A percentile compares a stretch with the other conserved stretches of the same genome.
These are phyloP conservation scores for Populus hybrid DNA, from an alignment of 441 rosid genomes.

Conservation along the genomic window DNA sequence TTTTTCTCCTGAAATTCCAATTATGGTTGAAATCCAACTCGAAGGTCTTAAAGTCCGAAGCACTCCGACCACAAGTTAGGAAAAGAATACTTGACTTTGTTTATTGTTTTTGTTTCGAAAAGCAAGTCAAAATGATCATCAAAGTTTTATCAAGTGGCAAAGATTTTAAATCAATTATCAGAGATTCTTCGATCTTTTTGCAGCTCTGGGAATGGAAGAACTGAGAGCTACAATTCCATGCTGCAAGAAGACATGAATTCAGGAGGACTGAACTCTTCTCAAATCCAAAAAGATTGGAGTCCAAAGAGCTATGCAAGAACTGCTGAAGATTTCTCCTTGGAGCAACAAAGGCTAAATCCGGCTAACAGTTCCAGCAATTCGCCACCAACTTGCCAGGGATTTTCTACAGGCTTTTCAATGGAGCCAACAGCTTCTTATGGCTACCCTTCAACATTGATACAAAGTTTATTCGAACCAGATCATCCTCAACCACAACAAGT, in stretches of 20 bases:
- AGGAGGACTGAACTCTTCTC: constrained; percentile 37
- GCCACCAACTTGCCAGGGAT: constrained; percentile 23
- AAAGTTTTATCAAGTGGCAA: background rate
- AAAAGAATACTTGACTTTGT: constrained; percentile 14
- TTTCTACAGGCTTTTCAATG: constrained; percentile 22
- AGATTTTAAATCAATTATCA: background rate
- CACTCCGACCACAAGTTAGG: constrained; percentile 26
- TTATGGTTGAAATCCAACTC: constrained; percentile 9
- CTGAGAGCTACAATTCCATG: constrained; percentile 33
- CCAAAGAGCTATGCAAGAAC: constrained; percentile 34
- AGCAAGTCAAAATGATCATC: constrained; percentile 11
- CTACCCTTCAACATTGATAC: constrained; percentile 44
- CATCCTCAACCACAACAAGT: constrained; percentile 41
- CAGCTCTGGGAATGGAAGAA: constrained; percentile 35
- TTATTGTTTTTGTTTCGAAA: constrained; percentile 5
- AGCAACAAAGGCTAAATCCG: constrained; percentile 24
- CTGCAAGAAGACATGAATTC: constrained; percentile 49
- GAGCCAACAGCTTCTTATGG: constrained; percentile 38
- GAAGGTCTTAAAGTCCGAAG: constrained; percentile 20
- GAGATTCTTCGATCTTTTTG: background rate
- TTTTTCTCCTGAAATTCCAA: background rate
- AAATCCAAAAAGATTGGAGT: constrained; percentile 47
- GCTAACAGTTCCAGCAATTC: constrained; percentile 20
- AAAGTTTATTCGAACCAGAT: constrained; percentile 48
- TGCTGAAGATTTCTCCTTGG: constrained; percentile 42